Percentiles rank a stretch among this genome's conserved stretches.
Conservation (phyloP, 2,329 filamentous ascomycete genomes). For the Ascocoryne sarcoides region DNA sequence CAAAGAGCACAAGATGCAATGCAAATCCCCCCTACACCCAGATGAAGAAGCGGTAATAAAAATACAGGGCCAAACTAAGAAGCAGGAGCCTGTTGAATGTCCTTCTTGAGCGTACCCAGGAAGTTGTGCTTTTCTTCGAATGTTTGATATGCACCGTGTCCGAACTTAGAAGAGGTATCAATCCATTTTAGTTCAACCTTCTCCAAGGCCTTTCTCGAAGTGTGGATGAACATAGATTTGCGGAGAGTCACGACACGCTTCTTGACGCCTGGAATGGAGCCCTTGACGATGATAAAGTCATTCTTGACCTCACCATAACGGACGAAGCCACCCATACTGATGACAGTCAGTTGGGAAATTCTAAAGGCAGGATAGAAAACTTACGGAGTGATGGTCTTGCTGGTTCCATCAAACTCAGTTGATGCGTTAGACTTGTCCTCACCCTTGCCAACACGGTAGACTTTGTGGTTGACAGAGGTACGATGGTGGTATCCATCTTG, state of each 20-base stretch:
- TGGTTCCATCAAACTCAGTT: conserved; percentile 92
- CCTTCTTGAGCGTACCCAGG: conserved; percentile 99
- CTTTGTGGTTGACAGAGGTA: conserved; percentile 99
- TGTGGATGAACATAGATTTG: conserved; percentile 98
- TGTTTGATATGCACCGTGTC: conserved; percentile 99
- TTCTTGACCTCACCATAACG: conserved; percentile 99
- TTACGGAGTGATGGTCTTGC: conserved; percentile 99
- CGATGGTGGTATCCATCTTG: conserved; percentile 99
- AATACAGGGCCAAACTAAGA: conserved; percentile 36
- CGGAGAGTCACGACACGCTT: conserved; percentile 98
- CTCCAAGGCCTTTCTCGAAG: conserved; percentile 89
- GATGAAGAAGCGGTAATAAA: conserved; percentile 23
- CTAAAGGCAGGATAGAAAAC: conserved; percentile 34
- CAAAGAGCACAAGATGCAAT: conserved; percentile 22
- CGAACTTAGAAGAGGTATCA: conserved; percentile 99
- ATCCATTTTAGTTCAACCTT: conserved; percentile 99
- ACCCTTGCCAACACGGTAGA: conserved; percentile 97
- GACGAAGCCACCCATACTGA: conserved; percentile 95
- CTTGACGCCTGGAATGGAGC: conserved; percentile 94
- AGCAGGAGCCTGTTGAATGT: conserved; percentile 47
- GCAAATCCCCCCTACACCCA: conserved; percentile 23
- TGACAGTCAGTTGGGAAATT: conserved; percentile 27
- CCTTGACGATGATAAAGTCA: conserved; percentile 97
- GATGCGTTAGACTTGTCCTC: conserved; percentile 85
- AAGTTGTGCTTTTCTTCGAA: conserved; percentile 95